phyloP scores from a whole-genome alignment of 2,329 filamentous ascomycete genomes.

The Aspergillus fumigatiaffinis region DNA sequence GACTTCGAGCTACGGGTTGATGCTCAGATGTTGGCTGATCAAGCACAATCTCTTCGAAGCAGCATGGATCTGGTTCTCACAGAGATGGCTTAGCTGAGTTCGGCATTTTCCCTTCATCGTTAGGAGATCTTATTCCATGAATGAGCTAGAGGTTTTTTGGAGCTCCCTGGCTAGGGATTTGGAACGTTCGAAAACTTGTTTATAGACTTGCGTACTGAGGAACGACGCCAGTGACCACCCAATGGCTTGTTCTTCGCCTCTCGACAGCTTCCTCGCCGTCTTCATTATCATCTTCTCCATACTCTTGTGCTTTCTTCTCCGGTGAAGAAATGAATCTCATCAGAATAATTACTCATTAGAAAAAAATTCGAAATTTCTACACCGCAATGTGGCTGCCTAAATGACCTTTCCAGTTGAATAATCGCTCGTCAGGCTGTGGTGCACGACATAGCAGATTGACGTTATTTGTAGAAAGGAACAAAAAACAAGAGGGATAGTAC shows the following conservation, averaged over 20 bases:
- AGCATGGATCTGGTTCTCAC: slow-evolving; percentile 1
- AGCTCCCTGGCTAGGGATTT: background rate
- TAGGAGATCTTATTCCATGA: background rate
- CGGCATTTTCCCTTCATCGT: background rate
- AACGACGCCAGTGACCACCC: background rate
- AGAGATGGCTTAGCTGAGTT: background rate
- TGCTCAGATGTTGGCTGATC: slow-evolving; percentile 51
- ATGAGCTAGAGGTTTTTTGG: background rate
- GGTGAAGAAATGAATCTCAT: background rate
- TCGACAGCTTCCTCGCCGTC: background rate
- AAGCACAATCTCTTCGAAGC: slow-evolving; percentile 41
- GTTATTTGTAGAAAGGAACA: background rate
- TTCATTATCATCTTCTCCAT: background rate
- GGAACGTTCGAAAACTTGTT: background rate
- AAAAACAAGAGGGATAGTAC: background rate
- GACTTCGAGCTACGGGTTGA: slow-evolving; percentile 74
- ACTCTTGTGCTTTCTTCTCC: background rate
- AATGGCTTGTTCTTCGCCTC: background rate
- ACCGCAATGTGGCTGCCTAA: background rate
- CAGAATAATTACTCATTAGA: background rate
- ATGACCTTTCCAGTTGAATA: background rate
- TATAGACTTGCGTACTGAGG: background rate
- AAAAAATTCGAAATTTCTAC: background rate
- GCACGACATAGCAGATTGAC: background rate
- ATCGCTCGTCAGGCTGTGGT: background rate